Evolutionary conservation across 2,329 filamentous ascomycete species (phyloP).

Genomic region (Niveomyces coronatus): DNA sequence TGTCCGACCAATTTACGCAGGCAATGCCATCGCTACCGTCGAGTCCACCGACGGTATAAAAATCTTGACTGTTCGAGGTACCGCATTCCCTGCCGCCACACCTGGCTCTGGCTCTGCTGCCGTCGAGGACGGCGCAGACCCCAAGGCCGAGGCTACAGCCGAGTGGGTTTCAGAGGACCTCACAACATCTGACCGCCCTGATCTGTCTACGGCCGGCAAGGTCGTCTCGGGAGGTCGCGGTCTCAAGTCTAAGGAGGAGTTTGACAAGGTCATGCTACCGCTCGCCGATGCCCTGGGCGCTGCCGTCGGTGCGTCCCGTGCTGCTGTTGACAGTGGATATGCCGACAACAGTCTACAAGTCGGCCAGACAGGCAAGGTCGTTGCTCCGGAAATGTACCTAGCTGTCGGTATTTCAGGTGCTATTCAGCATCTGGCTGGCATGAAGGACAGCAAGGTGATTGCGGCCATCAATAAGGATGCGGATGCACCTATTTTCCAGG

Average conservation of each 20-base stretch:
- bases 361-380: slow-evolving; percentile 97
- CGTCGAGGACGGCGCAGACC: slow-evolving; percentile 73
- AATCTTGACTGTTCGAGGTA: slow-evolving; percentile 84
- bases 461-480: slow-evolving; percentile 97
- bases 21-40: slow-evolving; percentile 93
- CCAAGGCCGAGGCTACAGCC: slow-evolving; percentile 60
- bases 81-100: slow-evolving; percentile 72
- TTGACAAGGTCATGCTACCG: slow-evolving; percentile 84
- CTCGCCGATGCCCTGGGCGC: slow-evolving; percentile 87
- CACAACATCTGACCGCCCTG: slow-evolving; percentile 85
- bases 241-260: slow-evolving; percentile 96
- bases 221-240: slow-evolving; percentile 93
- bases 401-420: slow-evolving; percentile 94
- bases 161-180: slow-evolving; percentile 95
- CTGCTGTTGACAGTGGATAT: slow-evolving; percentile 93
- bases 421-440: slow-evolving; percentile 95
- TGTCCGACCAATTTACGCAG: slow-evolving; percentile 92
- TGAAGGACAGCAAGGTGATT: slow-evolving; percentile 99
- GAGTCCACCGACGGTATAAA: slow-evolving; percentile 81
- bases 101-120: slow-evolving; percentile 62
- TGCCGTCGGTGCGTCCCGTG: slow-evolving; percentile 90
- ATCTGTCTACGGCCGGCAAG: slow-evolving; percentile 76
- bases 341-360: slow-evolving; percentile 98
- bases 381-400: slow-evolving; percentile 90
- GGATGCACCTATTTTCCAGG: slow-evolving; percentile 96